phyloP scores from a whole-genome alignment of 352 stramenopile species.

The Phytophthora pseudosyringae region DNA sequence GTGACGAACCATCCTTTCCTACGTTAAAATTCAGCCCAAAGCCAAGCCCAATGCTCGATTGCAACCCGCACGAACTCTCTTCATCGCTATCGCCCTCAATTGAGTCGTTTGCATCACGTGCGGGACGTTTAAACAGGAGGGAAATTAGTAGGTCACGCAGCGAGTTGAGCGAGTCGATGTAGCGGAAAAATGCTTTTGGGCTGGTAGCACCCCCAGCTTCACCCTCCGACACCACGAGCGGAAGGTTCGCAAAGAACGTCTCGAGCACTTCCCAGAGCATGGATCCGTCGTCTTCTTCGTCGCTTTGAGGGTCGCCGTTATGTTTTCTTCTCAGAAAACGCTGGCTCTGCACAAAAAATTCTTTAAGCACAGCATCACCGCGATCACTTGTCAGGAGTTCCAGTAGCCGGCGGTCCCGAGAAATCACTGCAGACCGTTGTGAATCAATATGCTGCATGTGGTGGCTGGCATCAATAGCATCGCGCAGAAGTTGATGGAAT shows the following conservation, averaged over 20 bases:
- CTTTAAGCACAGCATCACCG: slow-evolving; percentile 59
- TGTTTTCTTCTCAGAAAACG: slow-evolving; percentile 16
- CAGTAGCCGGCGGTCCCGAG: slow-evolving; percentile 45
- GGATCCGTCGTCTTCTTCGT: slow-evolving; percentile 27
- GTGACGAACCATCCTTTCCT: slow-evolving; percentile 3
- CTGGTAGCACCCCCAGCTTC: slow-evolving; percentile 38
- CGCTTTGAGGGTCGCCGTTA: neutral
- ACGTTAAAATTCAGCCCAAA: slow-evolving; percentile 34
- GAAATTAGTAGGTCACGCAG: slow-evolving; percentile 59
- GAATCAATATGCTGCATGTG: slow-evolving; percentile 13
- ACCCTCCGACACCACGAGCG: slow-evolving; percentile 53
- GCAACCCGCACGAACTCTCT: neutral
- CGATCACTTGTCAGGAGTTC: slow-evolving; percentile 75
- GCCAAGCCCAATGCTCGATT: slow-evolving; percentile 33
- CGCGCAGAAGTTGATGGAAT: slow-evolving; percentile 70
- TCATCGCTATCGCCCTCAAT: slow-evolving; percentile 37
- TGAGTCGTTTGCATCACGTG: slow-evolving; percentile 5
- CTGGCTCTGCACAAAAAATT: slow-evolving; percentile 70
- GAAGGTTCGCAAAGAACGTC: slow-evolving; percentile 67
- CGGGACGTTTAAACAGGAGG: slow-evolving; percentile 52
- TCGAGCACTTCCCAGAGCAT: slow-evolving; percentile 70
- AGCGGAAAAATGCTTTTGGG: slow-evolving; percentile 59
- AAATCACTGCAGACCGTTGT: slow-evolving; percentile 9
- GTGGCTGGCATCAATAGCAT: slow-evolving; percentile 34
- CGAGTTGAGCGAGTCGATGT: slow-evolving; percentile 59